Conservation (phyloP, 805 yeast genomes). For the Candida dendrica region DNA sequence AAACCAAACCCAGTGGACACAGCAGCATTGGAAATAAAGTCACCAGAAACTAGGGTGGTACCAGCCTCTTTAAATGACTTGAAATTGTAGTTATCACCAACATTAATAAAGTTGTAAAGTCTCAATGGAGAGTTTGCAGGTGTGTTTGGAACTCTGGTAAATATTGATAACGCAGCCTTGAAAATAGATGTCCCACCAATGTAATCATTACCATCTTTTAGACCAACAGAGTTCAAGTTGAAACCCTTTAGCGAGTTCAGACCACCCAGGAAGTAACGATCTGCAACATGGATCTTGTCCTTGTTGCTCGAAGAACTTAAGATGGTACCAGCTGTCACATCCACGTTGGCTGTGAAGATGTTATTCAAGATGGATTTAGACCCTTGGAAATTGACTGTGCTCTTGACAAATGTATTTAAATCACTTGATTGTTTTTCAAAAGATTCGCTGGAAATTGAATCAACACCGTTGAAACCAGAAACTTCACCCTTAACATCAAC, state of each 20-base stretch:
- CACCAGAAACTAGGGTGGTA: slow-evolving; percentile 14
- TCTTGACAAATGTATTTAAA: slow-evolving; percentile 17
- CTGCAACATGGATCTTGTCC: slow-evolving; percentile 49
- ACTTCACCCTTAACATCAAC: slow-evolving; percentile 39
- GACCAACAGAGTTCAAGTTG: slow-evolving; percentile 50
- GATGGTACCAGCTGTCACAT: slow-evolving; percentile 45
- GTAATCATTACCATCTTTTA: slow-evolving; percentile 36
- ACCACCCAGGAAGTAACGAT: slow-evolving; percentile 72
- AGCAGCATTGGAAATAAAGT: slow-evolving; percentile 27
- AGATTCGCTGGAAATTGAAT: slow-evolving; percentile 23
- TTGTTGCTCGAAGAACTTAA: slow-evolving; percentile 24
- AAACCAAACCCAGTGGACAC: slow-evolving; percentile 45
- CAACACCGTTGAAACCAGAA: slow-evolving; percentile 20
- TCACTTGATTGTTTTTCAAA: slow-evolving; percentile 23
- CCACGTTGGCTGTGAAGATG: slow-evolving; percentile 39
- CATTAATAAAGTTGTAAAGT: slow-evolving; percentile 51
- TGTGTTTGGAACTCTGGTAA: slow-evolving; percentile 46
- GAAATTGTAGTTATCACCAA: slow-evolving; percentile 41
- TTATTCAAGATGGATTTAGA: slow-evolving; percentile 36
- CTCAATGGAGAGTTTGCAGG: slow-evolving; percentile 40
- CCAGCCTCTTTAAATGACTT: slow-evolving; percentile 10
- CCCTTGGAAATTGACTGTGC: slow-evolving; percentile 14
- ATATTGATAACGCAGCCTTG: slow-evolving; percentile 43
- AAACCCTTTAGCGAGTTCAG: slow-evolving; percentile 56
- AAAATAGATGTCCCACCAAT: slow-evolving; percentile 52